These are phyloP conservation scores for Penicillium concentricum DNA, from an alignment of 2,329 filamentous ascomycete species.

Conservation along the genomic window DNA sequence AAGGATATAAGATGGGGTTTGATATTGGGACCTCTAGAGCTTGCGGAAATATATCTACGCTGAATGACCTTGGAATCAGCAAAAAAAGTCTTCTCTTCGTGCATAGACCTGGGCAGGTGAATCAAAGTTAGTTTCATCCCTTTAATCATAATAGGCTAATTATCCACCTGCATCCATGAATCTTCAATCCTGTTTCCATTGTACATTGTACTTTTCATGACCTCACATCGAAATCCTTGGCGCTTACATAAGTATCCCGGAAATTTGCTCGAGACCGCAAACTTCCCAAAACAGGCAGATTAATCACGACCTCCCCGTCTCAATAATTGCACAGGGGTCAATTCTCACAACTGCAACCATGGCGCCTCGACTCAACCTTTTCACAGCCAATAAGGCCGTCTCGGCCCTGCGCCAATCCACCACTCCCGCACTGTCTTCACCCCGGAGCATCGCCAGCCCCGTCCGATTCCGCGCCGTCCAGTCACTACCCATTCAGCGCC, in stretches of 20 bases:
- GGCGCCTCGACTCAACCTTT: constrained; percentile 56
- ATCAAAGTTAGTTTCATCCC: too few relatives aligned
- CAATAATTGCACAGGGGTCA: constrained; percentile 4
- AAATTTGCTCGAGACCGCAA: constrained; percentile 23
- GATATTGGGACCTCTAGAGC: too few relatives aligned
- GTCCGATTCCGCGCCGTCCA: constrained; percentile 20
- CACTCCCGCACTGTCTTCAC: constrained; percentile 21
- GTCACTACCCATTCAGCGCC: constrained; percentile 21
- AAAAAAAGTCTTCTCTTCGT: neutral
- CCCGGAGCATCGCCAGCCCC: constrained; percentile 24
- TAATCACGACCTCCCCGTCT: constrained; percentile 8
- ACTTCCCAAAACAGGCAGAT: constrained; percentile 6
- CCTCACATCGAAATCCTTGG: constrained; percentile 5
- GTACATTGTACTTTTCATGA: constrained; percentile 2
- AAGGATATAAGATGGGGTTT: too few relatives aligned
- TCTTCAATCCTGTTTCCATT: neutral
- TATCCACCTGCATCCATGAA: neutral
- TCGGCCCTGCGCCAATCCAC: constrained; percentile 34
- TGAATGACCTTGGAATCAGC: neutral
- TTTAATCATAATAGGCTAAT: neutral
- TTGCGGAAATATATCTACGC: neutral
- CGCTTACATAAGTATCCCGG: constrained; percentile 20
- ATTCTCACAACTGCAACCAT: constrained; percentile 38
- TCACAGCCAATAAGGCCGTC: constrained; percentile 36
- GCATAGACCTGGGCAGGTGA: neutral